These are phyloP conservation scores for Talaromyces wortmannii DNA, from an alignment of 495 filamentous ascomycete genomes.

Conservation along the genomic window DNA sequence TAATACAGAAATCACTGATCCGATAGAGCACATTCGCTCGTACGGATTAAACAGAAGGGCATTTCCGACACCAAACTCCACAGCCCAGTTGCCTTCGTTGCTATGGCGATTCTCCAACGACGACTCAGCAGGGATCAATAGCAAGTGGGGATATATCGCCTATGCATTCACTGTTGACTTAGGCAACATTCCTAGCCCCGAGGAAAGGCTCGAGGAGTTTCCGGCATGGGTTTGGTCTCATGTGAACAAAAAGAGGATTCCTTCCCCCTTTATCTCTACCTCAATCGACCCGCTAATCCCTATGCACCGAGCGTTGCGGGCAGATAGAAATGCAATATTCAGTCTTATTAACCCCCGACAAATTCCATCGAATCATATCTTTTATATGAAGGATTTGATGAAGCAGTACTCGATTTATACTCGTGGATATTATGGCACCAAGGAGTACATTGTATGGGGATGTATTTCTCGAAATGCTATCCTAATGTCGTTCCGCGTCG, in stretches of 20 bases:
- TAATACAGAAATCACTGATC: not conserved
- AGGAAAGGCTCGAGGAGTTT: constrained; percentile 11
- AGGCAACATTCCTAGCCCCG: constrained; percentile 5
- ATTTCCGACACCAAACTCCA: not conserved
- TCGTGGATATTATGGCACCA: constrained; percentile 16
- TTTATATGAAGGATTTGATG: constrained; percentile 16
- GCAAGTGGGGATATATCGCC: constrained; percentile 9
- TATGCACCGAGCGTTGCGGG: constrained; percentile 22
- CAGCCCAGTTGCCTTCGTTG: constrained; percentile 12
- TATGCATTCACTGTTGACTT: constrained; percentile 14
- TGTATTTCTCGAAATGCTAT: constrained; percentile 16
- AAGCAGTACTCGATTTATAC: constrained; percentile 10
- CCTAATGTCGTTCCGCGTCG: constrained; percentile 15
- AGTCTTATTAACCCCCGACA: constrained; percentile 23
- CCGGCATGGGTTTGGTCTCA: constrained; percentile 16
- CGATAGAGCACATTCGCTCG: not conserved
- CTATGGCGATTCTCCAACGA: constrained; percentile 30
- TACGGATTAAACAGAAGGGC: not conserved
- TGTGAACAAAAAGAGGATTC: constrained; percentile 8
- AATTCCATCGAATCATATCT: constrained; percentile 11
- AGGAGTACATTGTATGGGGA: constrained; percentile 30
- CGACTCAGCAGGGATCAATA: constrained; percentile 26
- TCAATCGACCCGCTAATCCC: constrained; percentile 18
- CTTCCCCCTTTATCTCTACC: constrained; percentile 28
- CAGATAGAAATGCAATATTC: constrained; percentile 18